These are phyloP conservation scores for Crassisporium funariophilum DNA, from an alignment of 768 basidiomycete genomes.

Conservation along the genomic window DNA sequence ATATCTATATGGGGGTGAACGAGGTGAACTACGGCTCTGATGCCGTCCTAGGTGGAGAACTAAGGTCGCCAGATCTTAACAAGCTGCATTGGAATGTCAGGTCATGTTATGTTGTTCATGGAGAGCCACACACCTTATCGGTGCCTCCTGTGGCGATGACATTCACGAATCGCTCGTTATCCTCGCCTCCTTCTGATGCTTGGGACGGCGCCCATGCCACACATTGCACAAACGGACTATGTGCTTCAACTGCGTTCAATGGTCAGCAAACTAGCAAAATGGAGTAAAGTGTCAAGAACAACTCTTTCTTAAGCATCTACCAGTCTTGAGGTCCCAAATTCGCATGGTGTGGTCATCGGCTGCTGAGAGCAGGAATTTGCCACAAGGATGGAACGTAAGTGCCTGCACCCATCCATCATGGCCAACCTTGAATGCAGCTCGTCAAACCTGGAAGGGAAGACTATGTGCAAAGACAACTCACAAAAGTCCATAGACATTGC, in stretches of 20 bases:
- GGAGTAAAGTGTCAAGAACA: conserved; percentile 1
- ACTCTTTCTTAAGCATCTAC: conserved; percentile 75
- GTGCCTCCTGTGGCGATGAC: conserved; percentile 71
- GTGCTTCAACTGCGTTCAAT: conserved; percentile 63
- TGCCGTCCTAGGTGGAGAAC: not conserved
- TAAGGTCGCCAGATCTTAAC: conserved; percentile 27
- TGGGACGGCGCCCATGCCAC: conserved; percentile 73
- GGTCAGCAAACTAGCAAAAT: not conserved
- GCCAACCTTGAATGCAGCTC: conserved; percentile 47
- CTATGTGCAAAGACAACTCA: conserved; percentile 33
- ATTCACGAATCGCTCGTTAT: conserved; percentile 63
- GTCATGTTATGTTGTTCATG: not conserved
- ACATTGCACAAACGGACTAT: conserved; percentile 80
- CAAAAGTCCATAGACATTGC: conserved; percentile 77
- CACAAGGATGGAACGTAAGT: conserved; percentile 86
- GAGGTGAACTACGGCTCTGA: not conserved
- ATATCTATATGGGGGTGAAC: no score
- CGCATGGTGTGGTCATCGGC: conserved; percentile 92
- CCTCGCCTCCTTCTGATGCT: conserved; percentile 39
- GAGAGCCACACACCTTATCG: conserved; percentile 43
- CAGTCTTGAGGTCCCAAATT: conserved; percentile 86
- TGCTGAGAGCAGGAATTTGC: conserved; percentile 87
- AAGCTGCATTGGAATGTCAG: conserved; percentile 13
- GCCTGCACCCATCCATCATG: conserved; percentile 93
- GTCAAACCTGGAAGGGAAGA: conserved; percentile 6